phyloP scores from a whole-genome alignment of 2,329 filamentous ascomycete species.

The Hysterium pulicare region DNA sequence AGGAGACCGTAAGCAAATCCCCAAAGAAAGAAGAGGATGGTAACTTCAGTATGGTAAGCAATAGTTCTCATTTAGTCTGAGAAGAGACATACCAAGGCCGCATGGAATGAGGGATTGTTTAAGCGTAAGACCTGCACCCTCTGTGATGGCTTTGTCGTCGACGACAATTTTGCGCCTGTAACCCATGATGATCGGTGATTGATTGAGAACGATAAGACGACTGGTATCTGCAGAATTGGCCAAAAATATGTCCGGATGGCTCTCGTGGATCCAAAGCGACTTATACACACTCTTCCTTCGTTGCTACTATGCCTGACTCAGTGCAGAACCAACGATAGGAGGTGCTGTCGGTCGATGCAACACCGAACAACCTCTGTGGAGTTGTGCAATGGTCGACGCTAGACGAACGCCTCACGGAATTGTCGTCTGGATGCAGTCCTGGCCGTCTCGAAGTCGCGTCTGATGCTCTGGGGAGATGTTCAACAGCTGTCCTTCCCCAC shows the following conservation, averaged over 20 bases:
- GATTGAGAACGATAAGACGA: background rate
- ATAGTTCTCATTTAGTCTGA: background rate
- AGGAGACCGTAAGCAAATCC: slow-evolving; percentile 81
- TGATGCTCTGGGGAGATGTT: background rate
- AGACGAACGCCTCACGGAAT: background rate
- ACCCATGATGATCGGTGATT: slow-evolving; percentile 4
- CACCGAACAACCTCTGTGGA: too few relatives aligned
- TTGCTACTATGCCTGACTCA: too few relatives aligned
- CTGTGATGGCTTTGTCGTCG: slow-evolving; percentile 15
- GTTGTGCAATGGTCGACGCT: too few relatives aligned
- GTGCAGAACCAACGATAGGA: too few relatives aligned
- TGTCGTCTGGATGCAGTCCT: background rate
- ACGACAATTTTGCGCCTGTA: slow-evolving; percentile 11
- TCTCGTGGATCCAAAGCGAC: too few relatives aligned
- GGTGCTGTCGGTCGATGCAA: too few relatives aligned
- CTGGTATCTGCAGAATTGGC: background rate
- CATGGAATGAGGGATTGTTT: slow-evolving; percentile 14
- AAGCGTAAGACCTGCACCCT: slow-evolving; percentile 12
- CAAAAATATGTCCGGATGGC: too few relatives aligned
- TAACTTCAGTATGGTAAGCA: too few relatives aligned
- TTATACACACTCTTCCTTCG: too few relatives aligned
- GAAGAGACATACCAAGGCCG: slow-evolving; percentile 7
- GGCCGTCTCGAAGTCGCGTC: background rate
- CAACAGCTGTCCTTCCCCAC: background rate
- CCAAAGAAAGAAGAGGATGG: slow-evolving; percentile 79